Conservation (phyloP, 2,329 filamentous ascomycete genomes). For the Didymellaceae sp. region DNA sequence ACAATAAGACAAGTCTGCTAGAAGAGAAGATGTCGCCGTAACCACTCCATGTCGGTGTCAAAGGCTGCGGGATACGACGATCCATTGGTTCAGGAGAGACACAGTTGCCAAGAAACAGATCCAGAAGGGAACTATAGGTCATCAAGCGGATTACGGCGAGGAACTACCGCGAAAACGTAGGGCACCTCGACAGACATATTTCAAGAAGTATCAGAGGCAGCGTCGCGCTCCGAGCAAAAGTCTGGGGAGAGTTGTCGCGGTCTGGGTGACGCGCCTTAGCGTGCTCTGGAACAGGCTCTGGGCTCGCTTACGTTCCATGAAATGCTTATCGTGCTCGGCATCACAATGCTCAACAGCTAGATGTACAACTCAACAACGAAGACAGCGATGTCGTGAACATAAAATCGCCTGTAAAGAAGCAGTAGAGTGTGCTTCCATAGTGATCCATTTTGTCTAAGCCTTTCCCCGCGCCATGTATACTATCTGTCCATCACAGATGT, state of each 20-base stretch:
- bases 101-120: slow-evolving; percentile 15
- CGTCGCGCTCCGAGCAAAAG: not conserved
- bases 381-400: no score
- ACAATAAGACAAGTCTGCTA: slow-evolving; percentile 1
- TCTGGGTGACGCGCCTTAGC: slow-evolving; percentile 13
- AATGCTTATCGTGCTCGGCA: slow-evolving; percentile 11
- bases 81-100: slow-evolving; percentile 11
- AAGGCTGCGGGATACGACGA: not conserved
- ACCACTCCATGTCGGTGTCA: slow-evolving; percentile 5
- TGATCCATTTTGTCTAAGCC: not conserved
- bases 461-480: not conserved
- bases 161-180: not conserved
- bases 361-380: not conserved
- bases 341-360: not conserved
- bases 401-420: no score
- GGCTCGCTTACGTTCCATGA: slow-evolving; percentile 13
- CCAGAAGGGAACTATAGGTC: slow-evolving; percentile 6
- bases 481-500: not conserved
- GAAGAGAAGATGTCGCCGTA: slow-evolving; percentile 6
- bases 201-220: not conserved
- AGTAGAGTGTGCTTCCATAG: not conserved
- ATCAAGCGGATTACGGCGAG: not conserved
- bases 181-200: not conserved
- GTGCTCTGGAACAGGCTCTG: slow-evolving; percentile 11
- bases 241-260: slow-evolving; percentile 4